These are phyloP conservation scores for Acidomyces sp. DNA, from an alignment of 495 filamentous ascomycete species.

Conservation along the genomic window DNA sequence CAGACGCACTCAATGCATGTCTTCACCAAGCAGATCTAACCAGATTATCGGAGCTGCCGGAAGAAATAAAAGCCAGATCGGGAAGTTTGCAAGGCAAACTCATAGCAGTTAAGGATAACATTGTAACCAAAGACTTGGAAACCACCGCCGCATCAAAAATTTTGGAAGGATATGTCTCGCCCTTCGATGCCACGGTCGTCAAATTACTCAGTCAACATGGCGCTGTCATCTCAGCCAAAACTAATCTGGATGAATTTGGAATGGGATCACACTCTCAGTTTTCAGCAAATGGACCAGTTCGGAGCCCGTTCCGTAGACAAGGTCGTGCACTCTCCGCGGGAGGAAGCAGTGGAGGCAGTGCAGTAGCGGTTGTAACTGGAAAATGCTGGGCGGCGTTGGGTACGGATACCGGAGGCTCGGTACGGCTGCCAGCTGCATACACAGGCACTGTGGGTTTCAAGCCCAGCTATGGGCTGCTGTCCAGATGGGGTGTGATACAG, in stretches of 20 bases:
- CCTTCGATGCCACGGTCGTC: slow-evolving; percentile 78
- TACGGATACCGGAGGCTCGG: slow-evolving; percentile 90
- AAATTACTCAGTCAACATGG: slow-evolving; percentile 49
- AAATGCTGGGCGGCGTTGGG: slow-evolving; percentile 72
- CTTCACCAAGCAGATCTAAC: neutral
- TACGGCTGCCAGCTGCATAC: slow-evolving; percentile 84
- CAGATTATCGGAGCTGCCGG: neutral
- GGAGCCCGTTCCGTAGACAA: slow-evolving; percentile 26
- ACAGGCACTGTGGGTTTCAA: slow-evolving; percentile 83
- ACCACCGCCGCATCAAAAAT: slow-evolving; percentile 76
- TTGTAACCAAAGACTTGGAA: slow-evolving; percentile 52
- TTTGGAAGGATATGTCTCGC: slow-evolving; percentile 54
- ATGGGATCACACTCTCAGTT: slow-evolving; percentile 87
- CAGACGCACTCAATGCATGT: neutral
- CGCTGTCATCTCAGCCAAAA: slow-evolving; percentile 59
- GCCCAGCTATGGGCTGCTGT: slow-evolving; percentile 74
- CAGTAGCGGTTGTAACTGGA: slow-evolving; percentile 61
- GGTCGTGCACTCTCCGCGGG: slow-evolving; percentile 49
- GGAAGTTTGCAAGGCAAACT: slow-evolving; percentile 5
- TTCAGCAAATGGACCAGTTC: slow-evolving; percentile 59
- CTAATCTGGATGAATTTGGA: slow-evolving; percentile 93
- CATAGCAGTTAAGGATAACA: slow-evolving; percentile 82
- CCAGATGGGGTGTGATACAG: slow-evolving; percentile 79
- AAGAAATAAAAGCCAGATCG: neutral
- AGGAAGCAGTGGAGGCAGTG: slow-evolving; percentile 90